Conservation (phyloP, 441 rosid species). For the Syzygium syzygioides region DNA sequence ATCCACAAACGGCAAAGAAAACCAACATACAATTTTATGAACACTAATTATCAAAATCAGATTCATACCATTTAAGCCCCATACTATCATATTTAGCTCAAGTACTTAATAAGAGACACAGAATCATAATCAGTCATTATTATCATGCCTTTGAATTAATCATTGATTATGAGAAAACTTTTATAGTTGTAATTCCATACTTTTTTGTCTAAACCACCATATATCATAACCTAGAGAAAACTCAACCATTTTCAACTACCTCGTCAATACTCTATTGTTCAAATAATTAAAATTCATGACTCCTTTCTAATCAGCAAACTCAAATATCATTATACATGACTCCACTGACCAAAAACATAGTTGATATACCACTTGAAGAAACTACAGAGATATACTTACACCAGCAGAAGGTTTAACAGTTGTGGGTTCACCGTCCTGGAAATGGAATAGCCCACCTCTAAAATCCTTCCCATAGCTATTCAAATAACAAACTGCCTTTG, state of each 20-base stretch:
- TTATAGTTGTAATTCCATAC: background rate
- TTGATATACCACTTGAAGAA: background rate
- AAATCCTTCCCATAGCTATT: conserved; percentile 61
- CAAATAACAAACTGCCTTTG: conserved; percentile 93
- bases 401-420: conserved; percentile 56
- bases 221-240: background rate
- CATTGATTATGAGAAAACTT: background rate
- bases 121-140: background rate
- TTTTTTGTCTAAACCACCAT: background rate
- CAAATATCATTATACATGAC: background rate
- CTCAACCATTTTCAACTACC: background rate
- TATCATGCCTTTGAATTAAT: background rate
- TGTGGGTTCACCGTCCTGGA: conserved; percentile 69
- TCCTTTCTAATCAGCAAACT: background rate
- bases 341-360: background rate
- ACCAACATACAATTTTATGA: background rate
- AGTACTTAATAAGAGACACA: background rate
- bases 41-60: background rate
- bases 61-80: background rate
- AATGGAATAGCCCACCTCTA: conserved; percentile 81
- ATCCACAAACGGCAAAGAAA: background rate
- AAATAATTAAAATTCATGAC: background rate
- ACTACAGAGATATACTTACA: conserved; percentile 35
- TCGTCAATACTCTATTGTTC: background rate
- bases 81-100: background rate